Percentiles rank a stretch among this genome's conserved stretches.
phyloP scores from a whole-genome alignment of 169 alveolate species.

The Amoebophrya sp. region DNA sequence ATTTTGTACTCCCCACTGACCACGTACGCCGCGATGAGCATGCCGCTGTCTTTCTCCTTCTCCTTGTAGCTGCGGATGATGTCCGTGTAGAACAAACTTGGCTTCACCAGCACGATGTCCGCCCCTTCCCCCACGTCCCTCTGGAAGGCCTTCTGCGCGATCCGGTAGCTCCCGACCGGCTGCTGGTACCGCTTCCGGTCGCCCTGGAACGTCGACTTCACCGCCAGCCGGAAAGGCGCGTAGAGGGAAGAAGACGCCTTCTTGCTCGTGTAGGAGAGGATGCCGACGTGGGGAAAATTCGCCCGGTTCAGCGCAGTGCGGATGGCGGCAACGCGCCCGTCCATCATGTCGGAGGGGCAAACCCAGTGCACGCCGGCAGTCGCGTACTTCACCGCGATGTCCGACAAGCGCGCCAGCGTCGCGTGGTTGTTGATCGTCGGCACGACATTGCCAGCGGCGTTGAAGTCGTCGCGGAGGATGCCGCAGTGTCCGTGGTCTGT shows the following conservation, averaged over 20 bases:
- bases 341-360: constrained; percentile 9
- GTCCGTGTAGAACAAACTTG: background rate
- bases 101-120: background rate
- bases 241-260: background rate
- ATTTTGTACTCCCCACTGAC: constrained; percentile 5
- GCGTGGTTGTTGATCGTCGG: background rate
- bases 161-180: background rate
- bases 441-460: background rate
- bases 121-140: background rate
- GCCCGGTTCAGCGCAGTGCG: background rate
- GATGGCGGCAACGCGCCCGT: background rate
- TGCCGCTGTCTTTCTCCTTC: background rate
- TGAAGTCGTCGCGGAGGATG: background rate
- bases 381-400: background rate
- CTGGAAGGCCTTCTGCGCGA: background rate
- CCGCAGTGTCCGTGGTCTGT: constrained; percentile 6
- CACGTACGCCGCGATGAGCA: background rate
- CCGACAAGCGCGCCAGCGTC: no score
- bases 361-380: background rate
- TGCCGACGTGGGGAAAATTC: background rate
- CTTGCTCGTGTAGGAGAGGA: background rate
- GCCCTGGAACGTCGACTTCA: background rate
- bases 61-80: background rate
- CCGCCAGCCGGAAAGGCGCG: background rate
- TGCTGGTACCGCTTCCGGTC: constrained; percentile 14